Evolutionary conservation across 306 rosid species (phyloP).

Genomic region (Fragaria vesca): DNA sequence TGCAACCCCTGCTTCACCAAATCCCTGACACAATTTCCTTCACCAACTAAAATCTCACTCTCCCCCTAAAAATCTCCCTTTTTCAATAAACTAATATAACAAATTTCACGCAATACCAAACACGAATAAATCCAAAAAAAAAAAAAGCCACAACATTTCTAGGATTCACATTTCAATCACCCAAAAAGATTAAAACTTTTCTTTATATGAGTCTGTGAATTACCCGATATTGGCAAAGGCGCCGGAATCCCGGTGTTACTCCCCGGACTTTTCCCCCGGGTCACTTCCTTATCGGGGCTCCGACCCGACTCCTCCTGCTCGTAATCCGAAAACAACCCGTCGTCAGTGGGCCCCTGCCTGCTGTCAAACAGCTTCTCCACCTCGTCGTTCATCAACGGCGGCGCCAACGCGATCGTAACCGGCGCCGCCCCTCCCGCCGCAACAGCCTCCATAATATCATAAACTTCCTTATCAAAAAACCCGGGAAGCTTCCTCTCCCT

Average conservation of each 20-base stretch:
- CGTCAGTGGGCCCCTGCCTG: slow-evolving; percentile 55
- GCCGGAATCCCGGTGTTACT: slow-evolving; percentile 31
- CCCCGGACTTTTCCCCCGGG: slow-evolving; percentile 27
- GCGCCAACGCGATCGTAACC: slow-evolving; percentile 19
- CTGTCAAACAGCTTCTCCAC: slow-evolving; percentile 58
- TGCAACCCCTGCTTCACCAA: not conserved
- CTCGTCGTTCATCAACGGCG: slow-evolving; percentile 17
- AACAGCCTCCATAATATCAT: slow-evolving; percentile 74
- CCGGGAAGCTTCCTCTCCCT: slow-evolving; percentile 90
- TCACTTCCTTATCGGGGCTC: slow-evolving; percentile 45
- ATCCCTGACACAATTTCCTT: not conserved
- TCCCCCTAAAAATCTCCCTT: not conserved
- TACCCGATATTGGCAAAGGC: slow-evolving; percentile 78
- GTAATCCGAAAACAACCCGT: slow-evolving; percentile 71
- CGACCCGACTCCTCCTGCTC: slow-evolving; percentile 67
- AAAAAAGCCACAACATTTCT: not conserved
- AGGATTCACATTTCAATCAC: not conserved
- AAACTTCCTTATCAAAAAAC: slow-evolving; percentile 85
- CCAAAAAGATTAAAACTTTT: not conserved
- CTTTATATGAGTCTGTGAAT: not conserved
- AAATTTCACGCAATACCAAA: not conserved
- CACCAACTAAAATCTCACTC: not conserved
- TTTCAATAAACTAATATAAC: not conserved
- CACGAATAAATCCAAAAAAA: not conserved
- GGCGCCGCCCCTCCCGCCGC: slow-evolving; percentile 22